Evolutionary conservation across 2,329 filamentous ascomycete genomes (phyloP), one percentile per base, ranked within the genome.

Genomic region (Cladophialophora yegresii): DNA sequence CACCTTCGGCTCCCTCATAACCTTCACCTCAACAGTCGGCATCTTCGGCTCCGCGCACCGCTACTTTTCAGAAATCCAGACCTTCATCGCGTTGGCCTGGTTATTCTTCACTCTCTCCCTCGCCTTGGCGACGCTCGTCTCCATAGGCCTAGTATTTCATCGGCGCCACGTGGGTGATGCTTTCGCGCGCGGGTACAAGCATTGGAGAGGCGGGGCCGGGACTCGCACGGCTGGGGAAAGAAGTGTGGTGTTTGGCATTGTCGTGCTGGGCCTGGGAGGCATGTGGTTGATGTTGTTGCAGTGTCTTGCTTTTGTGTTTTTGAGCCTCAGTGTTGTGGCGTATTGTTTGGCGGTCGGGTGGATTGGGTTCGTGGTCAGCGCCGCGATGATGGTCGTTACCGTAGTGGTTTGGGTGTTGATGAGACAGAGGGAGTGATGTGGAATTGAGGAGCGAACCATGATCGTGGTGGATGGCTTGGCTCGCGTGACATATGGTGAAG

Each of bases 281-380:
- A 55, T 67, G 54, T 64, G 65, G 58, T 30, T 69, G 33, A 65
- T 67, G 56, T 45, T 67, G 36, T 13, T 66, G 23, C 59, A 62
- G 43, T 62, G 63, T 47, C 28, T 69, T 43, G 67, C 65, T 7
- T 65, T 69, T 58, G 66, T 69, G 49, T 67, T 69, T 53, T 58
- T 66, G 54, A 65, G 61, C 20, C 47, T 69, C 16, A 62, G 58
- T 36, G 60, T 69, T 16, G 65, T 61, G 8, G 61, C 59, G 16
- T 64, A 69, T 33, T 63, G 40, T 22, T 45, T 67, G 10, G 62
- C 65, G 8, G 65, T 69, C 4, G 67, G 67, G 6, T 69, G 67
- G 67, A 67, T 69, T 43, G 65, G 54, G 2, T 65, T 69, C 22
- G 64, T 65, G 28, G 65, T 64, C 22, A 62, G 59, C 20, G 58